Conservation (phyloP, 2,329 filamentous ascomycete genomes). For the Aspergillus fijiensis region DNA sequence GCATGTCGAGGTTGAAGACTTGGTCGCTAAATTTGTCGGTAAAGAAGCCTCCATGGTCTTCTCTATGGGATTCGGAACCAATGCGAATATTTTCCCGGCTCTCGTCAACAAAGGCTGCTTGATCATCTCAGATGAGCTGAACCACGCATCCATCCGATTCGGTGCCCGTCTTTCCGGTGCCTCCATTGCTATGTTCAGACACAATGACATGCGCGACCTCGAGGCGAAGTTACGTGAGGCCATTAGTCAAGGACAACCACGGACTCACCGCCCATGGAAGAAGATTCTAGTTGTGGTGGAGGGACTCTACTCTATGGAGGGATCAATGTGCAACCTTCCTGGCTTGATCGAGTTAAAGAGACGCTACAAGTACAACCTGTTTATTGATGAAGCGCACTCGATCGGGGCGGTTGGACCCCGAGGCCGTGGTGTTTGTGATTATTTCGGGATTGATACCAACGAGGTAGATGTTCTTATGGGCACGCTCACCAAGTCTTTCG, state of each 20-base stretch:
- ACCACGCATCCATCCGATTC: constrained; percentile 95
- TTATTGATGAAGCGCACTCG: constrained; percentile 95
- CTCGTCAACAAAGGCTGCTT: constrained; percentile 90
- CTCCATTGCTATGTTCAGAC: constrained; percentile 94
- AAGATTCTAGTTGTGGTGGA: constrained; percentile 97
- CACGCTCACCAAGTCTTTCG: constrained; percentile 96
- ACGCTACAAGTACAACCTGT: constrained; percentile 96
- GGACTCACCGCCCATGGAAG: constrained; percentile 98
- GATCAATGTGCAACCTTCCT: constrained; percentile 97
- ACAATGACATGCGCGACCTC: constrained; percentile 90
- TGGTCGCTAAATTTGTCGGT: constrained; percentile 87
- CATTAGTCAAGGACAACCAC: constrained; percentile 93
- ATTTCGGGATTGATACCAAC: constrained; percentile 83
- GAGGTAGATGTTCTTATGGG: constrained; percentile 97
- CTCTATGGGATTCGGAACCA: constrained; percentile 98
- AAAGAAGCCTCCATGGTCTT: constrained; percentile 96
- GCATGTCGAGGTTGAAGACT: constrained; percentile 81
- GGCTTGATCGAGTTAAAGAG: constrained; percentile 82
- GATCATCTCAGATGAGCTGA: constrained; percentile 94
- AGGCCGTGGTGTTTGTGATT: constrained; percentile 93
- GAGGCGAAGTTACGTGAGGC: constrained; percentile 84
- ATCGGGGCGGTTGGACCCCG: constrained; percentile 86
- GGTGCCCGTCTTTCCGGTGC: constrained; percentile 91
- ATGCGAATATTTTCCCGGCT: constrained; percentile 87
- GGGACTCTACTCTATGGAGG: constrained; percentile 98